Base-by-base conservation (phyloP, 2,329 filamentous ascomycete species). In the Sphaerulina musiva region DNA sequence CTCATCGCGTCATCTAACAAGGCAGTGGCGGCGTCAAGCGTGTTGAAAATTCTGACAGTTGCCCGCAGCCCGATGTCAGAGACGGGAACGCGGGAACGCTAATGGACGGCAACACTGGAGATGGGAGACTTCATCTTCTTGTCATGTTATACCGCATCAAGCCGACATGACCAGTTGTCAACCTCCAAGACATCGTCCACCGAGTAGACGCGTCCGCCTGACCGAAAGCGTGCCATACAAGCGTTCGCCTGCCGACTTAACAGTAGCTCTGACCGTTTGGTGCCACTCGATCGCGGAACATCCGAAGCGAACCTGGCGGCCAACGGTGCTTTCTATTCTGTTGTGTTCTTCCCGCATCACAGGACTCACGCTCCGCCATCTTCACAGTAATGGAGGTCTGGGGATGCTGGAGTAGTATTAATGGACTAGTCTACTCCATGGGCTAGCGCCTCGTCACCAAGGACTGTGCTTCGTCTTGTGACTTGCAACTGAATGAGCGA, bases 191-290 rank as follows among this genome's bases (percentile, higher is more conserved):
- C 45, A 36, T 34, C 31, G 29, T 39, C 51, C 51, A 46, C 51
- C 32, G 46, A 38, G 43, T 54, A 46, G 34, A 54, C 47, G 36
- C 50, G 47, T 41, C 32, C 42, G 41, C 42, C 32, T 46, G 46
- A 46, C 41, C 10, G n/a, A 34, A 44, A n/a, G 14, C 48, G 36
- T 44, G 48, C 31, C 31, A 23, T 42, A 20, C 6, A 14, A 7
- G 36, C 5, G 9, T 23, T 41, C 17, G 11, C 17, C 32, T 49
- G 36, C 11, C 47, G 32, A 48, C 26, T 31, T 32, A 23, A 0
- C 23, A 20, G 10, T n/a, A 38, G 9, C 9, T 44, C 42, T 26
- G 23, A 26, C 40, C 12, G 10, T 1, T 23, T 23, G 11, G 40
- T 42, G 20, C 40, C 2, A 17, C n/a, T 9, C 40, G 20, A 44